phyloP scores from a whole-genome alignment of 257 asterid genomes.

The Orobanche coerulescens region DNA sequence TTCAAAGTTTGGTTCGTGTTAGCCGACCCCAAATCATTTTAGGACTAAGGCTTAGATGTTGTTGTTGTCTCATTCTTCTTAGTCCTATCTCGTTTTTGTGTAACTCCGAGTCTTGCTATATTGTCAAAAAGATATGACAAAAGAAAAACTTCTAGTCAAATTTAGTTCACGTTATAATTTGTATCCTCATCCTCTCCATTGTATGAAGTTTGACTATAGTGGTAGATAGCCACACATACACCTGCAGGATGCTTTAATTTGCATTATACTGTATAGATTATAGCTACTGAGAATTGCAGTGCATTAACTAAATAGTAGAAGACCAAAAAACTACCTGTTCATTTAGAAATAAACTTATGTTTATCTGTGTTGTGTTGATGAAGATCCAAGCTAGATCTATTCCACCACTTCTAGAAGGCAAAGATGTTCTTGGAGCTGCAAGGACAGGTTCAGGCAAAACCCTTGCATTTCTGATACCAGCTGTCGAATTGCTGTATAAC shows the following conservation, averaged over 20 bases:
- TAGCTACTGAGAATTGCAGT: conserved; percentile 2
- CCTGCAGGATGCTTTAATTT: too few species aligned
- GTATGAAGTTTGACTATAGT: not conserved
- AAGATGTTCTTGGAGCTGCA: conserved; percentile 97
- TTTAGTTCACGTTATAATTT: not conserved
- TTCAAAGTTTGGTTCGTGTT: too few species aligned
- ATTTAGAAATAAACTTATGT: not conserved
- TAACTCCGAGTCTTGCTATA: not conserved
- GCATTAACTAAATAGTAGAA: not conserved
- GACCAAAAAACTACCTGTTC: not conserved
- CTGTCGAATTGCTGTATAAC: conserved; percentile 63
- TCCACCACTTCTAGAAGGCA: conserved; percentile 77
- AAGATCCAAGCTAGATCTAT: conserved; percentile 93
- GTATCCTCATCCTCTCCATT: not conserved
- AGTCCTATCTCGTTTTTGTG: not conserved
- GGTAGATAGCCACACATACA: not conserved
- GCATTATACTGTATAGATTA: not conserved
- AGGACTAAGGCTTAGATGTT: too few species aligned
- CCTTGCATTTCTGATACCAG: conserved; percentile 81
- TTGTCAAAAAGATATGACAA: not conserved
- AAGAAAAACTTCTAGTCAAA: not conserved
- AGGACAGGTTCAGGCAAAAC: conserved; percentile 98
- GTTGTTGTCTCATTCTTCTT: conserved; percentile 42
- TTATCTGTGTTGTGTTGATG: conserved; percentile 19
- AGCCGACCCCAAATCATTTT: too few species aligned